Base-by-base conservation (phyloP, 352 stramenopile species). In the Phytophthora colocasiae region DNA sequence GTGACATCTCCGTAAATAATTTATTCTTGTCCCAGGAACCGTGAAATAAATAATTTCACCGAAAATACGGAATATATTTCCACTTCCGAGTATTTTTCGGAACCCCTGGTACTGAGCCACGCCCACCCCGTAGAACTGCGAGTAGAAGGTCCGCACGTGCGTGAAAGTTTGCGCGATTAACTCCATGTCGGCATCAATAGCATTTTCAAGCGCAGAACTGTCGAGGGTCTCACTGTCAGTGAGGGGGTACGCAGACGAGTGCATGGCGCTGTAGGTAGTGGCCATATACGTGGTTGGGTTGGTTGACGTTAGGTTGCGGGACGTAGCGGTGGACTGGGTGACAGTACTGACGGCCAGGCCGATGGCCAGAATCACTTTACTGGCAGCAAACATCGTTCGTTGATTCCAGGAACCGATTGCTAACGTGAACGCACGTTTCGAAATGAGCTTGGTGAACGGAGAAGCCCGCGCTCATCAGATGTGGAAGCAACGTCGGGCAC, bases 191-290 rank as follows among this genome's bases (percentile, higher is more conserved):
- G 74, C 52, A 31, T 87, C 71, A 19, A 87, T 77, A 17, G 66
- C 63, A 9, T 69, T 45, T 17, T 67, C 59, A 17, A 86, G 63
- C 10, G 67, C 61, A 19, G 71, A 66, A 47, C 50, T 58, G 51
- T 75, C 65, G 43, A 66, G 54, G 4, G 60, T 72, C 10, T 75
- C 67, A 41, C 75, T 77, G 22, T 58, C 72, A 10, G 56, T 71
- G 15, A 89, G 66, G 44, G 80, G 82, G 54, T 91, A 91, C 39
- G 72, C 58, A 39, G 54, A 55, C 39, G 78, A 85, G 64, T 91
- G 82, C 69, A 89, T 88, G 38, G 82, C 78, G 36, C 71, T 73
- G 69, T 91, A 91, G 53, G 79, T 89, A 12, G 63, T 82, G 38
- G 77, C 77, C 62, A 88, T 69, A 50, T 81, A 72, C 22, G 57